Percentiles rank a stretch among this genome's conserved stretches.
Evolutionary conservation across 176 grass and related monocot genomes (phyloP).

Genomic region (Cenchrus americanus): DNA sequence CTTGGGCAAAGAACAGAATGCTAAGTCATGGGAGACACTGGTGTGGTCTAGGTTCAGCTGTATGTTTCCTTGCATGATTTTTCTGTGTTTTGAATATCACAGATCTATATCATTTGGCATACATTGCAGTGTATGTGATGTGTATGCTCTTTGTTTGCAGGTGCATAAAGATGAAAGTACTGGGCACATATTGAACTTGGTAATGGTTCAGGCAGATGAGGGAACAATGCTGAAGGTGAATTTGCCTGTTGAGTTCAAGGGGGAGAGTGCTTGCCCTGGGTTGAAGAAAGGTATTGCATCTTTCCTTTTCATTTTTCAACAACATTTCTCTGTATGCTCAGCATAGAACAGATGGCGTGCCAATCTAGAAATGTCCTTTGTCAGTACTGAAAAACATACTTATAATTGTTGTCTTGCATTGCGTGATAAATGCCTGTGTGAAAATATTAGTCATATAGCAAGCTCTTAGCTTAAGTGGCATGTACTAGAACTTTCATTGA

Average conservation of each 20-base stretch:
- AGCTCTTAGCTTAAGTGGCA: not conserved
- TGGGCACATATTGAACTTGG: constrained; percentile 83
- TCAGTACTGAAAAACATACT: not conserved
- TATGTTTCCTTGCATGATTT: not conserved
- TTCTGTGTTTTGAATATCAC: not conserved
- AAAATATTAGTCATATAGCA: not conserved
- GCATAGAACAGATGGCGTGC: not conserved
- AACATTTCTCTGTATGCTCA: constrained; percentile 8
- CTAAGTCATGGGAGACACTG: not conserved
- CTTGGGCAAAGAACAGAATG: not conserved
- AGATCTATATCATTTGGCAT: constrained; percentile 2
- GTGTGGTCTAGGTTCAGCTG: not conserved
- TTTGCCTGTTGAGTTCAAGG: constrained; percentile 78
- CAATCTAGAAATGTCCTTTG: constrained; percentile 8
- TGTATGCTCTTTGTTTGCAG: constrained; percentile 47
- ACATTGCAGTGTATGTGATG: not conserved
- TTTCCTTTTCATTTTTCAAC: constrained; percentile 20
- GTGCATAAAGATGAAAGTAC: constrained; percentile 69
- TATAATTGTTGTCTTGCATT: not conserved
- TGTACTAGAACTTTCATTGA: not conserved
- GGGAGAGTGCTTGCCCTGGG: constrained; percentile 74
- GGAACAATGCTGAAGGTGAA: constrained; percentile 73
- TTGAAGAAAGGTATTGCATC: constrained; percentile 76
- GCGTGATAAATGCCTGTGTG: not conserved
- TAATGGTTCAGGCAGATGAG: constrained; percentile 80